phyloP scores from a whole-genome alignment of 169 alveolate genomes.

The Eimeria necatrix region DNA sequence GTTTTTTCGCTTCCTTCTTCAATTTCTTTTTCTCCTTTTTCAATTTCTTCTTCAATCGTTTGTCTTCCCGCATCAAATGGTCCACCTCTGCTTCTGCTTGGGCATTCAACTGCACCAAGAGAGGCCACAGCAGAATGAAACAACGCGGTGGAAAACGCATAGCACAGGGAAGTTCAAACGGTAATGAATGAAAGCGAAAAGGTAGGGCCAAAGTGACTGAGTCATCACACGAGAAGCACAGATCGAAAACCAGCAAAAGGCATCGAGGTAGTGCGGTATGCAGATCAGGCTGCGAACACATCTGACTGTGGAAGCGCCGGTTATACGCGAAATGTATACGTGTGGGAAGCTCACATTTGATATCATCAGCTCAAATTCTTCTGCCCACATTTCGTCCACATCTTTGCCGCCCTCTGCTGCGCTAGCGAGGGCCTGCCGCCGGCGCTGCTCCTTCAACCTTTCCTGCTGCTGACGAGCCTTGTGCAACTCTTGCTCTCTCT shows the following conservation, averaged over 20 bases:
- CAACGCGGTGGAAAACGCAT: too few species aligned
- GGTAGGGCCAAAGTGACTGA: too few species aligned
- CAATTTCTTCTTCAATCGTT: background rate
- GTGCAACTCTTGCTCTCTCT: background rate
- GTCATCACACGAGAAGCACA: too few species aligned
- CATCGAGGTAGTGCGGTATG: too few species aligned
- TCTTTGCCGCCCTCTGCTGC: slow-evolving; percentile 42
- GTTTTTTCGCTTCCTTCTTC: background rate
- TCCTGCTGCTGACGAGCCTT: slow-evolving; percentile 32
- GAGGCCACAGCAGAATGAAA: too few species aligned
- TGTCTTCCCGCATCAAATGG: slow-evolving; percentile 23
- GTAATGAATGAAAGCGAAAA: too few species aligned
- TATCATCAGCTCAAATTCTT: slow-evolving; percentile 69
- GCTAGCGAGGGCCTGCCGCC: background rate
- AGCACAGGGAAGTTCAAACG: too few species aligned
- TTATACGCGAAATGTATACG: too few species aligned
- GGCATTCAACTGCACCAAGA: slow-evolving; percentile 1
- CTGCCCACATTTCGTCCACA: slow-evolving; percentile 78
- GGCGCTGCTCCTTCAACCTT: slow-evolving; percentile 38
- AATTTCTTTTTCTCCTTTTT: slow-evolving; percentile 25
- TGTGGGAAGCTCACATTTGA: background rate
- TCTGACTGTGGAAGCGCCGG: too few species aligned
- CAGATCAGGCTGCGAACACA: too few species aligned
- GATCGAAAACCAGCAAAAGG: too few species aligned
- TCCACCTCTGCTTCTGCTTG: slow-evolving; percentile 62